Percentiles rank a stretch among this genome's conserved stretches.
phyloP scores from a whole-genome alignment of 2,329 filamentous ascomycete genomes.

The Hysterium pulicare region DNA sequence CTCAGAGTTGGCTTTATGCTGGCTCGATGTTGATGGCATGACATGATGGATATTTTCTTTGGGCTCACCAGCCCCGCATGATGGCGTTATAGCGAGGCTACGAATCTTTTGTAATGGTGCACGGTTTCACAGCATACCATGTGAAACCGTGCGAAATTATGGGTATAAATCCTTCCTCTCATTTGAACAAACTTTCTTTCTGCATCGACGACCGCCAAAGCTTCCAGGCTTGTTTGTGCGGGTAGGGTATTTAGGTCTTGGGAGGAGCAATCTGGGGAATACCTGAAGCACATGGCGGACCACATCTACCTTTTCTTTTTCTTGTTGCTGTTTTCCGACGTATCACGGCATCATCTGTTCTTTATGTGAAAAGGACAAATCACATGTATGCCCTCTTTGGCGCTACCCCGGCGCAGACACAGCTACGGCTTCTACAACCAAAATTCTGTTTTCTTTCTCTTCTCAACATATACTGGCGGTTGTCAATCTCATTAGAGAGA shows the following conservation, averaged over 20 bases:
- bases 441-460: neutral
- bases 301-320: neutral
- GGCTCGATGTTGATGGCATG: slow-evolving; percentile 29
- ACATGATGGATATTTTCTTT: slow-evolving; percentile 30
- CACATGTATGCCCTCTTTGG: neutral
- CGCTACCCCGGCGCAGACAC: neutral
- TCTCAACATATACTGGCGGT: neutral
- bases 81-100: slow-evolving; percentile 37
- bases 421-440: neutral
- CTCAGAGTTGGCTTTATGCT: slow-evolving; percentile 2
- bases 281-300: slow-evolving; percentile 1
- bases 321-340: neutral
- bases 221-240: slow-evolving; percentile 8
- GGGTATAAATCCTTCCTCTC: slow-evolving; percentile 17
- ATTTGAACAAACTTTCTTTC: slow-evolving; percentile 26
- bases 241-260: neutral
- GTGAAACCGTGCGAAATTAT: slow-evolving; percentile 26
- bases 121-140: slow-evolving; percentile 11
- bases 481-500: neutral
- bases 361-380: neutral
- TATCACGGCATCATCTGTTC: slow-evolving; percentile 1
- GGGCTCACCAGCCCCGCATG: slow-evolving; percentile 29
- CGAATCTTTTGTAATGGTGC: slow-evolving; percentile 37
- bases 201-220: slow-evolving; percentile 17
- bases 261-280: neutral